Evolutionary conservation across 2,329 filamentous ascomycete genomes (phyloP).

Genomic region (Diplodia seriata): DNA sequence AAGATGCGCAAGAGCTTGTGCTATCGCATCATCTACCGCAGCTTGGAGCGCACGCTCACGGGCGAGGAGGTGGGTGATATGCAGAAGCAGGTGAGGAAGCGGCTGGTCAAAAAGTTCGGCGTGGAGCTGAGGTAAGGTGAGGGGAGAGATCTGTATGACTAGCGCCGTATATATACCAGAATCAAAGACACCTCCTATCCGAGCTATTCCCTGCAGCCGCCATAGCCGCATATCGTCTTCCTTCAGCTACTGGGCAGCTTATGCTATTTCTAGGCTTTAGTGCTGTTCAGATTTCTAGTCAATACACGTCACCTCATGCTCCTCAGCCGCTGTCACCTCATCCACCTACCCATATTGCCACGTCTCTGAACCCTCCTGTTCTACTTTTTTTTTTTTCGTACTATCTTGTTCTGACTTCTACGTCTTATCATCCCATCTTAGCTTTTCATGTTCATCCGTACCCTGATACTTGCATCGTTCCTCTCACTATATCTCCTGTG

Average conservation of each 20-base stretch:
- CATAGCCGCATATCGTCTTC: too few species aligned
- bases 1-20: constrained; percentile 83
- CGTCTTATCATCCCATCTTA: neutral
- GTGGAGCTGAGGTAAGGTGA: constrained; percentile 74
- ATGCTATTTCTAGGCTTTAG: too few species aligned
- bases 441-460: neutral
- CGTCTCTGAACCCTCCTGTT: neutral
- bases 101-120: constrained; percentile 73
- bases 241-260: too few species aligned
- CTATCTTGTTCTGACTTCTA: neutral
- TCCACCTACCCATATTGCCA: neutral
- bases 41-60: constrained; percentile 86
- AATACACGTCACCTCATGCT: neutral
- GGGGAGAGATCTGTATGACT: constrained; percentile 2
- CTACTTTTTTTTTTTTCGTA: neutral
- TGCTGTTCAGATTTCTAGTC: neutral
- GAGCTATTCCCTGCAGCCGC: neutral
- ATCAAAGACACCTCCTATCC: neutral
- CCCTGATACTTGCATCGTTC: neutral
- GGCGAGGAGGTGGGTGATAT: constrained; percentile 79
- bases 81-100: constrained; percentile 70
- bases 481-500: neutral
- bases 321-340: neutral
- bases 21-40: constrained; percentile 93
- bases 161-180: constrained; percentile 10